Percentiles rank a stretch among this genome's conserved stretches.
Evolutionary conservation across 2,329 filamentous ascomycete species (phyloP).

Genomic region (Periconia sp.): DNA sequence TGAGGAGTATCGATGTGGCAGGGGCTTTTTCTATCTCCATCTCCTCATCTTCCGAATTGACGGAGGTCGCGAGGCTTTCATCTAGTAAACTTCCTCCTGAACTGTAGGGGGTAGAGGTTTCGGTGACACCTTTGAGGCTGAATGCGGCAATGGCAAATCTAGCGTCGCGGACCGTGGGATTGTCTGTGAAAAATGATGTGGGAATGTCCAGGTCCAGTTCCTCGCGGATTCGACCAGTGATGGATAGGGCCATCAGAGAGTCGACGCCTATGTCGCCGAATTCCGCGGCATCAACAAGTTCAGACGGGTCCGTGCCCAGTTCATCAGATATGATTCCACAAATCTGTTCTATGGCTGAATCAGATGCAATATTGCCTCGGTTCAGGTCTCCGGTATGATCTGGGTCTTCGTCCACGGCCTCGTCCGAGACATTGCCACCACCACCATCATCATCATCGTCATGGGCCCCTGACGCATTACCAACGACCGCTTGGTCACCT

Average conservation of each 20-base stretch:
- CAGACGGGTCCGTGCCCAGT: constrained; percentile 31
- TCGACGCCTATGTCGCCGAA: constrained; percentile 66
- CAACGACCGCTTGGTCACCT: background rate
- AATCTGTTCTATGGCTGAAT: background rate
- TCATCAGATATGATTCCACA: background rate
- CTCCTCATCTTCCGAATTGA: constrained; percentile 46
- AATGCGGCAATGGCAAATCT: constrained; percentile 58
- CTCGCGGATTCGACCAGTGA: constrained; percentile 63
- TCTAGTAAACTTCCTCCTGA: constrained; percentile 46
- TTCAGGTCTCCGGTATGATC: background rate
- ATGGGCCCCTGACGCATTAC: background rate
- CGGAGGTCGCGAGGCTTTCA: constrained; percentile 42
- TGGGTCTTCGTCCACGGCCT: background rate
- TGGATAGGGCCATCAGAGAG: constrained; percentile 62
- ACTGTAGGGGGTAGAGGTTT: constrained; percentile 37
- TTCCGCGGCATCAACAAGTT: constrained; percentile 61
- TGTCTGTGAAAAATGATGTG: constrained; percentile 62
- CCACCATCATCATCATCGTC: background rate
- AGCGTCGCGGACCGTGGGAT: constrained; percentile 61
- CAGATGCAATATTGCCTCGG: background rate
- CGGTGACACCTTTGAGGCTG: constrained; percentile 36
- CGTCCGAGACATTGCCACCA: background rate
- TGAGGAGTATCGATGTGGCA: constrained; percentile 58
- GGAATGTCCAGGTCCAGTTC: constrained; percentile 62
- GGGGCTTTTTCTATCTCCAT: constrained; percentile 51